These are phyloP conservation scores for Rugonectria rugulosa DNA, from an alignment of 2,329 filamentous ascomycete species.

Conservation along the genomic window DNA sequence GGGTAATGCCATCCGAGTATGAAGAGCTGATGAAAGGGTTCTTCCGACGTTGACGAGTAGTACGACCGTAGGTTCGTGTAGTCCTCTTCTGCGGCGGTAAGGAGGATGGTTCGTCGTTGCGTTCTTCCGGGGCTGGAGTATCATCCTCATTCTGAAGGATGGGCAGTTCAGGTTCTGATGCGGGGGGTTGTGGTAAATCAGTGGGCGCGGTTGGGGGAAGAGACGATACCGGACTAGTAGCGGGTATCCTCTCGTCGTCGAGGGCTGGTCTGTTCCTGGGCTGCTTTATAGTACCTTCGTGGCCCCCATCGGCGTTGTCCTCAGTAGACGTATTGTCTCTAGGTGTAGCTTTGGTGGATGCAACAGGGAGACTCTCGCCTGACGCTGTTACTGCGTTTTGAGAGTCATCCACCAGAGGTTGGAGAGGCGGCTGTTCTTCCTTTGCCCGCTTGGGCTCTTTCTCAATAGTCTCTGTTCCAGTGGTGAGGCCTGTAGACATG, in stretches of 20 bases:
- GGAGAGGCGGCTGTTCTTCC: conserved; percentile 24
- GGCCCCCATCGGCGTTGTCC: conserved; percentile 20
- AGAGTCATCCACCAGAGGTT: conserved; percentile 35
- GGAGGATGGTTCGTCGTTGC: conserved; percentile 40
- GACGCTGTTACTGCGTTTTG: conserved; percentile 36
- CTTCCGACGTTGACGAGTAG: conserved; percentile 26
- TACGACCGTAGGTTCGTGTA: conserved; percentile 34
- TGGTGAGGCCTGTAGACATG: conserved; percentile 1
- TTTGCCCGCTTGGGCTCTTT: conserved; percentile 7
- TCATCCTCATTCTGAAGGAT: conserved; percentile 37
- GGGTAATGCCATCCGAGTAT: conserved; percentile 33
- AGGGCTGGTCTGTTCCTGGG: conserved; percentile 24
- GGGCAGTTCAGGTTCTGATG: conserved; percentile 47
- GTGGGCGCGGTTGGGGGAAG: conserved; percentile 35
- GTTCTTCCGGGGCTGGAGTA: conserved; percentile 15
- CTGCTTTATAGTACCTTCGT: conserved; percentile 16
- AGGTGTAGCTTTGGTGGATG: conserved; percentile 46
- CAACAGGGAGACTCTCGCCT: conserved; percentile 32
- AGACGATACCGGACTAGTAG: conserved; percentile 47
- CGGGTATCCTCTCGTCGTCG: conserved; percentile 49
- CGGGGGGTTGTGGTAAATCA: conserved; percentile 23
- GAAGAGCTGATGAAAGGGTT: conserved; percentile 43
- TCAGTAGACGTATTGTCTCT: conserved; percentile 26
- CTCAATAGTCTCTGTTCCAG: background rate
- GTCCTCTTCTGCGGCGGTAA: conserved; percentile 33